Evolutionary conservation across 2,329 filamentous ascomycete genomes (phyloP).

Genomic region (Amauroascus verrucosus): DNA sequence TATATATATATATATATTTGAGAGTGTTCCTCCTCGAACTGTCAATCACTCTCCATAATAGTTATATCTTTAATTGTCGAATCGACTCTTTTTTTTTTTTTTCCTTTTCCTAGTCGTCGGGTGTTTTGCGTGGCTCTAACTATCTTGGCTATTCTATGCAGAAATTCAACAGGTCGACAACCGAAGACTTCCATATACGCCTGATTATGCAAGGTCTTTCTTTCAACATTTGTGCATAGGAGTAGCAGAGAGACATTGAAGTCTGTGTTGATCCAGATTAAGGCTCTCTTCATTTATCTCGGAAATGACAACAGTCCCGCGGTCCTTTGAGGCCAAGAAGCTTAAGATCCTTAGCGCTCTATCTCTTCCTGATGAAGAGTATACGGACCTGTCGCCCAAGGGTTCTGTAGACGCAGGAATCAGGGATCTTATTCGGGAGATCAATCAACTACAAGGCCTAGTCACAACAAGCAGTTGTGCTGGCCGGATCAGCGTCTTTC

Average conservation of each 20-base stretch:
- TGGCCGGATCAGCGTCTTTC: slow-evolving; percentile 74
- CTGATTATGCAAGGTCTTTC: no score
- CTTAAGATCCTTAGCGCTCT: slow-evolving; percentile 61
- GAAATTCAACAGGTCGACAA: no score
- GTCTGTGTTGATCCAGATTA: background rate
- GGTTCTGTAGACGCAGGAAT: slow-evolving; percentile 75
- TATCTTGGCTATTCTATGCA: no score
- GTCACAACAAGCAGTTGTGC: slow-evolving; percentile 93
- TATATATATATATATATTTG: background rate
- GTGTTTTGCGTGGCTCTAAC: no score
- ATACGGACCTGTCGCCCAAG: slow-evolving; percentile 79
- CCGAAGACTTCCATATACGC: no score
- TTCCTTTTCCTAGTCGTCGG: no score
- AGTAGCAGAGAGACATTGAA: background rate
- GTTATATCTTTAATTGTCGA: no score
- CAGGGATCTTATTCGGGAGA: slow-evolving; percentile 61
- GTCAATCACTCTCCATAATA: no score
- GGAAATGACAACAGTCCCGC: background rate
- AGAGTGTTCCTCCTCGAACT: no score
- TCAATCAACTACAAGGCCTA: slow-evolving; percentile 64
- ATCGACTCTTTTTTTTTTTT: no score
- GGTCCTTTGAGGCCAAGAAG: slow-evolving; percentile 47
- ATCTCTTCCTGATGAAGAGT: slow-evolving; percentile 55
- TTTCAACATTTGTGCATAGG: no score
- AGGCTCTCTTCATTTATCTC: background rate